A percentile compares a stretch with the other conserved stretches of the same genome.
Conservation (phyloP, 371 early-diverging fungal genomes). For the Mucor mucedo region DNA sequence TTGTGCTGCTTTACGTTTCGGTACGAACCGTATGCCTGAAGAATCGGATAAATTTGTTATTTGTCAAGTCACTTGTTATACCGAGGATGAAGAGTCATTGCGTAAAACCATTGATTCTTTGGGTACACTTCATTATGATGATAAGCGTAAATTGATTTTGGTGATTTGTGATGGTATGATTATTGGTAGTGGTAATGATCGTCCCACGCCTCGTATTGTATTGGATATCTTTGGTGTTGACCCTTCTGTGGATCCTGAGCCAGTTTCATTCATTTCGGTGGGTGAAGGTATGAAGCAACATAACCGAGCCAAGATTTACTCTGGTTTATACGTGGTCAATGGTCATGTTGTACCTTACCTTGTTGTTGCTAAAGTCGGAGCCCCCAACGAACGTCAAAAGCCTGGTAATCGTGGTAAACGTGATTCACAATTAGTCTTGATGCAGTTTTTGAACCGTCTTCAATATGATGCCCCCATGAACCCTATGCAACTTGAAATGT, state of each 20-base stretch:
- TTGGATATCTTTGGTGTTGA: conserved; percentile 88
- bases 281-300: conserved; percentile 84
- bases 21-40: conserved; percentile 64
- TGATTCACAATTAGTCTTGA: conserved; percentile 78
- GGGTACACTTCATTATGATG: conserved; percentile 63
- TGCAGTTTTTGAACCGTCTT: conserved; percentile 73
- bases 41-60: conserved; percentile 86
- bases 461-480: conserved; percentile 73
- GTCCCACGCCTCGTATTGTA: conserved; percentile 94
- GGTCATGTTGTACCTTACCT: conserved; percentile 90
- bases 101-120: conserved; percentile 73
- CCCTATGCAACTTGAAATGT: conserved; percentile 86
- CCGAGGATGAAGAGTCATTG: conserved; percentile 75
- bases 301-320: conserved; percentile 95
- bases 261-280: conserved; percentile 84
- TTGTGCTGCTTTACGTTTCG: conserved; percentile 79
- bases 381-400: conserved; percentile 69
- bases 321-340: conserved; percentile 87
- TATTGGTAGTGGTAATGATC: conserved; percentile 91
- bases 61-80: conserved; percentile 77
- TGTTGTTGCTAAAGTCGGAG: conserved; percentile 90
- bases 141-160: conserved; percentile 71
- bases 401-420: conserved; percentile 98
- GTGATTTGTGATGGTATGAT: conserved; percentile 86
- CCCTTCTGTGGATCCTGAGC: conserved; percentile 75